Conservation (phyloP, 2,329 filamentous ascomycete species). For the Teratosphaeria zuluensis region DNA sequence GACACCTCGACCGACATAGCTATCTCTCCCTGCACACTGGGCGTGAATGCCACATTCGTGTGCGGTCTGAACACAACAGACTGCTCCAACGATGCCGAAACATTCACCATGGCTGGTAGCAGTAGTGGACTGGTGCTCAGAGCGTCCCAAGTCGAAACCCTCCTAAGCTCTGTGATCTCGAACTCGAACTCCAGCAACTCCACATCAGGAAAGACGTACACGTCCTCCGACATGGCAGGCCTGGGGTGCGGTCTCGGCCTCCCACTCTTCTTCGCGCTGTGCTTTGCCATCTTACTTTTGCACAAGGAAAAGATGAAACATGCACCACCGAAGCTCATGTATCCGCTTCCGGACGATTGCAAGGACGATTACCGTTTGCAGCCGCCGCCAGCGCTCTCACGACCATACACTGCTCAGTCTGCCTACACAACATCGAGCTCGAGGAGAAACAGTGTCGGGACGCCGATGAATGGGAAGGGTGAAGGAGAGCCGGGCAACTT, state of each 20-base stretch:
- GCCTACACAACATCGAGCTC: background rate
- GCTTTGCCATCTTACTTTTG: constrained; percentile 13
- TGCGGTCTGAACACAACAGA: constrained; percentile 19
- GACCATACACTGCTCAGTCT: background rate
- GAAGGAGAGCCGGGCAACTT: background rate
- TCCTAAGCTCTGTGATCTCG: constrained; percentile 12
- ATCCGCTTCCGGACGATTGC: constrained; percentile 21
- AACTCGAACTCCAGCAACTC: background rate
- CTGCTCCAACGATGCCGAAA: constrained; percentile 15
- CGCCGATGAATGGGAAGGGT: background rate
- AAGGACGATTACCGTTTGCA: constrained; percentile 13
- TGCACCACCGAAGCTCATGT: constrained; percentile 21
- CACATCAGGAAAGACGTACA: constrained; percentile 6
- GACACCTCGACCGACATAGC: constrained; percentile 8
- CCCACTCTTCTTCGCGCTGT: constrained; percentile 18
- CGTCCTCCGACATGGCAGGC: constrained; percentile 19
- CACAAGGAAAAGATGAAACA: constrained; percentile 11
- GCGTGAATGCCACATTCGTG: constrained; percentile 17
- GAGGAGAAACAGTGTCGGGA: background rate
- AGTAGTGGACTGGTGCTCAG: constrained; percentile 18
- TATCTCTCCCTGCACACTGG: constrained; percentile 18
- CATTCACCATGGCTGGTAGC: constrained; percentile 16
- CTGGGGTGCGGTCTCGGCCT: constrained; percentile 20
- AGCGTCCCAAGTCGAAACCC: constrained; percentile 17
- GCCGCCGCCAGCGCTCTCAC: constrained; percentile 4